Evolutionary conservation across 208 protist species (phyloP), one percentile per base, ranked within the genome.

Genomic region (Lotmaria passim): DNA sequence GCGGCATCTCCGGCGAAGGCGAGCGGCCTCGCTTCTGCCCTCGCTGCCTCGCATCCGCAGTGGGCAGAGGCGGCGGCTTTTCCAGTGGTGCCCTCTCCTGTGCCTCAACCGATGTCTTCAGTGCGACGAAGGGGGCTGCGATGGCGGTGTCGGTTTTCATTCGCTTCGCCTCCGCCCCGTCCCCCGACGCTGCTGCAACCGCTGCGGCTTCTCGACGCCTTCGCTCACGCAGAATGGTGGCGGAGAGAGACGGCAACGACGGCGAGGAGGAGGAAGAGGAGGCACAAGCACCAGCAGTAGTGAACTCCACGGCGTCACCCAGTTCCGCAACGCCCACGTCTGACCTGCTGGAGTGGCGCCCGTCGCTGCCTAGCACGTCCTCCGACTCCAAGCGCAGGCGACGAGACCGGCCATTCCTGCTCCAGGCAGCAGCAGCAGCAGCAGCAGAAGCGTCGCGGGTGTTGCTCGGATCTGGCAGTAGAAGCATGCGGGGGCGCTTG

Each of bases 351-450:
- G 28, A 24, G 28, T 36, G 26, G 36, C 36, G 26, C 26, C 58
- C 59, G 3, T 17, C n/a, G 33, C 52, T 70, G 8, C 55, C 36
- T 23, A 91, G 21, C 23, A 77, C 19, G 46, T 91, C 83, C 31
- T 87, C 81, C 26, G 82, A 73, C 61, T 93, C 87, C 15, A 93
- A 68, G 2, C 46, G 75, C 44, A 83, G 72, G 12, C 62, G 64
- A 6, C 57, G 70, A 1, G 71, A 43, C 41, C 21, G 23, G 10
- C 41, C n/a, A n/a, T n/a, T n/a, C n/a, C n/a, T n/a, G n/a, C n/a
- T n/a, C n/a, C n/a, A n/a, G n/a, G n/a, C 44, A 33, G 36, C 33
- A 28, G 8, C 62, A 5, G 34, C 63, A 19, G 23, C 47, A 36
- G 23, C 33, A 41, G 48, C 48, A 7, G 44, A 39, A 47, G 30